Evolutionary conservation across 2,329 filamentous ascomycete genomes (phyloP).

Genomic region (Colletotrichum chrysophilum): DNA sequence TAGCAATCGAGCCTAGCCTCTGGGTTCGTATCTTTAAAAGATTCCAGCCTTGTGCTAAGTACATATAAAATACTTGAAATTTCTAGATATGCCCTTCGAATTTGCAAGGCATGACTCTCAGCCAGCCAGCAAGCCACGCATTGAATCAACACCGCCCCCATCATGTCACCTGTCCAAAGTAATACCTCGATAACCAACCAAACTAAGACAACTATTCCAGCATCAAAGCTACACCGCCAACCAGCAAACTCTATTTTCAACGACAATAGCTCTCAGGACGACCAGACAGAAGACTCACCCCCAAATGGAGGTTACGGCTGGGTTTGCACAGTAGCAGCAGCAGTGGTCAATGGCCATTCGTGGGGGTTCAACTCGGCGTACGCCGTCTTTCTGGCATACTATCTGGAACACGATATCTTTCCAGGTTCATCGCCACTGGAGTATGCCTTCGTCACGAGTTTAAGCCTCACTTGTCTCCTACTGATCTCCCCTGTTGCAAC

Average conservation of each 20-base stretch:
- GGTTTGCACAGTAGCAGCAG: neutral
- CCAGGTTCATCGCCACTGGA: neutral
- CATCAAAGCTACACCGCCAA: neutral
- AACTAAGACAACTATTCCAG: neutral
- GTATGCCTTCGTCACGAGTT: neutral
- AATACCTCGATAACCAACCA: neutral
- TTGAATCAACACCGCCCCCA: neutral
- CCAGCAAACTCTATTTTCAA: neutral
- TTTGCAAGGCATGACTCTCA: neutral
- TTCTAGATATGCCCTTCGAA: neutral
- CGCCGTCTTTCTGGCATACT: neutral
- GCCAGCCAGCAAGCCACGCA: neutral
- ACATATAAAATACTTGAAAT: fast-evolving
- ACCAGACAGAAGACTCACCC: neutral
- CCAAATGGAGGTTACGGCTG: neutral
- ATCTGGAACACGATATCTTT: neutral
- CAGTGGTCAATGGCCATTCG: neutral
- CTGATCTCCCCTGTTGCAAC: neutral
- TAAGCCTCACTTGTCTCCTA: neutral
- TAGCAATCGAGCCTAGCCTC: neutral
- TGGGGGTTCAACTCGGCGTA: neutral
- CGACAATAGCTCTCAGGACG: neutral
- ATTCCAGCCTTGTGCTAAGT: neutral
- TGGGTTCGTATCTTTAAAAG: neutral
- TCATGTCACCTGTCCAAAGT: neutral